These are phyloP conservation scores for Lolium perenne DNA, from an alignment of 176 grass and related monocot species.

Conservation along the genomic window DNA sequence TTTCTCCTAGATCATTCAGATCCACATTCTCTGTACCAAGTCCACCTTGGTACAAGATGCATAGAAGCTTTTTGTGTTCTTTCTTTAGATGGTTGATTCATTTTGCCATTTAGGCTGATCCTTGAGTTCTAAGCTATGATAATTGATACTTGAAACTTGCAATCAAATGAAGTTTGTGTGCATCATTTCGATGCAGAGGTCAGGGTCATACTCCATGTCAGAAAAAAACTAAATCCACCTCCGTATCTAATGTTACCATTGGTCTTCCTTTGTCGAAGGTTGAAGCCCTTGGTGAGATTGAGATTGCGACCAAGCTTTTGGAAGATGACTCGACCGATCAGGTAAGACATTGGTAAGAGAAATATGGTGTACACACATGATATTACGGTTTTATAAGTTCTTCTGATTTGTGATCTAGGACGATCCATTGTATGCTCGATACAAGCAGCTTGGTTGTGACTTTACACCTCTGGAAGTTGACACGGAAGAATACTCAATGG, in stretches of 20 bases:
- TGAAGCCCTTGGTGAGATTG: conserved; percentile 91
- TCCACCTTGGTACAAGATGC: background rate
- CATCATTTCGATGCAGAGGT: too few relatives aligned
- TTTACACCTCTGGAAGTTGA: conserved; percentile 66
- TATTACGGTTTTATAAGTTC: background rate
- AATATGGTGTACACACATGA: background rate
- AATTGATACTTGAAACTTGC: too few relatives aligned
- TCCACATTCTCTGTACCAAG: background rate
- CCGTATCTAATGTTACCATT: background rate
- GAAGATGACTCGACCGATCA: conserved; percentile 54
- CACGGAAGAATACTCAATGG: conserved; percentile 80
- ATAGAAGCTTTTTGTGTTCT: too few relatives aligned
- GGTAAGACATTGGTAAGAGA: conserved; percentile 49
- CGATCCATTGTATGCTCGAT: conserved; percentile 74
- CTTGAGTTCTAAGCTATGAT: too few relatives aligned
- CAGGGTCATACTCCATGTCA: too few relatives aligned
- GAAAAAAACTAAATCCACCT: background rate
- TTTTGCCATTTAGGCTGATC: too few relatives aligned
- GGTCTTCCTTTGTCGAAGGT: conserved; percentile 54
- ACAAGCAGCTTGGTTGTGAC: conserved; percentile 85
- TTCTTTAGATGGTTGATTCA: too few relatives aligned
- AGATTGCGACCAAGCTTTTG: conserved; percentile 92
- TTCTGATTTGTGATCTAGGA: conserved; percentile 53
- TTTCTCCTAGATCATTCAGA: background rate
- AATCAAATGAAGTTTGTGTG: too few relatives aligned